A percentile compares a stretch with the other conserved stretches of the same genome.
Conservation (phyloP, 1,284 basidiomycete species). For the Austropuccinia psidii region DNA sequence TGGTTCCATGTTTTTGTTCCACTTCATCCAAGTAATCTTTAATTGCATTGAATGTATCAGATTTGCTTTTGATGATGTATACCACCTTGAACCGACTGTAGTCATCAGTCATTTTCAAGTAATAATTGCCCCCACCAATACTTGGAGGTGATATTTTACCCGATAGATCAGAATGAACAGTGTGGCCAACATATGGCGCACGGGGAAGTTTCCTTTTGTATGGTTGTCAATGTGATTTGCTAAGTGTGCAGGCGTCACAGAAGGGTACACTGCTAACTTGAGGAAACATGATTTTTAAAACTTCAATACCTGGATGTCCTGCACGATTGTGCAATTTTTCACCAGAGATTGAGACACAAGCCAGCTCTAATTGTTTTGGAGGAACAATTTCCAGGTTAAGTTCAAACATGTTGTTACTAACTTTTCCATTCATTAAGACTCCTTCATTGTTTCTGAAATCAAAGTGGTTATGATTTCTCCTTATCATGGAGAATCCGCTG, state of each 20-base stretch:
- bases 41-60: conserved; percentile 11
- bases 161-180: background rate
- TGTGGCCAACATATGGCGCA: too few species aligned
- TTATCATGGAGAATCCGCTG: too few species aligned
- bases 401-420: too few species aligned
- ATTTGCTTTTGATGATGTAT: conserved; percentile 8
- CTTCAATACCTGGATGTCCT: background rate
- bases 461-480: too few species aligned
- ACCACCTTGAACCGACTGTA: background rate
- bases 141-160: background rate
- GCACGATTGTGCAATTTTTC: conserved; percentile 5
- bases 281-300: background rate
- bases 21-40: too few species aligned
- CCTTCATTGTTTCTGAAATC: too few species aligned
- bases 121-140: background rate
- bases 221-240: background rate
- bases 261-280: background rate
- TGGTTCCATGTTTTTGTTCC: too few species aligned
- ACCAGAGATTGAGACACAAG: too few species aligned
- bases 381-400: too few species aligned
- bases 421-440: too few species aligned
- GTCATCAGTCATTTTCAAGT: background rate
- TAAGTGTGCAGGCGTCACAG: background rate
- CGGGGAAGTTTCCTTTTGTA: background rate
- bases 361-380: too few species aligned